Conservation (phyloP, 441 rosid genomes). For the Bocquillonia castaneifolia region DNA sequence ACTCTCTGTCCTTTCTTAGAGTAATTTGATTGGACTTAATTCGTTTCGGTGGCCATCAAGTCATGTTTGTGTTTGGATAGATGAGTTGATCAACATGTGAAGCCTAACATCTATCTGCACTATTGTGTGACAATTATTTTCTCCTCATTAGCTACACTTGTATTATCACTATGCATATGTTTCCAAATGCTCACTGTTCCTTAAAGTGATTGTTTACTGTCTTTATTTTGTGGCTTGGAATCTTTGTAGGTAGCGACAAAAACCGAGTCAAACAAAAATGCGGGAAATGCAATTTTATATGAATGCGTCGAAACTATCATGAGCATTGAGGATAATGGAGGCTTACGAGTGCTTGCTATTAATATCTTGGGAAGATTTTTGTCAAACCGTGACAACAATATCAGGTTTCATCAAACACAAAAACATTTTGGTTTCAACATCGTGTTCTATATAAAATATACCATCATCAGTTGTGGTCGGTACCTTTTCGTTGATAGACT, state of each 20-base stretch:
- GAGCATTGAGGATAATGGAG: constrained; percentile 95
- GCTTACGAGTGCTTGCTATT: constrained; percentile 97
- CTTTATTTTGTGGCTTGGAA: constrained; percentile 25
- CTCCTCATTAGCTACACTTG: too few species aligned
- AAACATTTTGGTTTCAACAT: not conserved
- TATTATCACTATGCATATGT: not conserved
- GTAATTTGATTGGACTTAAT: not conserved
- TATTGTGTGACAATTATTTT: not conserved
- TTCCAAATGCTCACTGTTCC: constrained; percentile 7
- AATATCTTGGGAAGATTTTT: constrained; percentile 96
- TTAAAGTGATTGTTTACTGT: not conserved
- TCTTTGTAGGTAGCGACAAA: constrained; percentile 87
- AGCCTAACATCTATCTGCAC: constrained; percentile 3
- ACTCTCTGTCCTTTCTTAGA: not conserved
- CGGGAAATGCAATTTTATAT: constrained; percentile 95
- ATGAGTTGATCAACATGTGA: constrained; percentile 7
- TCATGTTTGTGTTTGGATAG: not conserved
- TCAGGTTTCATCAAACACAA: constrained; percentile 51
- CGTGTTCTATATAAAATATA: not conserved
- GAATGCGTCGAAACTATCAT: constrained; percentile 96
- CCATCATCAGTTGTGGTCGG: not conserved
- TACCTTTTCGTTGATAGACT: too few species aligned
- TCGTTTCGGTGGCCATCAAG: not conserved
- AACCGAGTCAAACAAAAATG: constrained; percentile 97
- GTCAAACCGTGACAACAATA: constrained; percentile 98